Base-by-base conservation (phyloP, 1,139 yeast genomes). In the Hyphopichia pseudoburtonii region DNA sequence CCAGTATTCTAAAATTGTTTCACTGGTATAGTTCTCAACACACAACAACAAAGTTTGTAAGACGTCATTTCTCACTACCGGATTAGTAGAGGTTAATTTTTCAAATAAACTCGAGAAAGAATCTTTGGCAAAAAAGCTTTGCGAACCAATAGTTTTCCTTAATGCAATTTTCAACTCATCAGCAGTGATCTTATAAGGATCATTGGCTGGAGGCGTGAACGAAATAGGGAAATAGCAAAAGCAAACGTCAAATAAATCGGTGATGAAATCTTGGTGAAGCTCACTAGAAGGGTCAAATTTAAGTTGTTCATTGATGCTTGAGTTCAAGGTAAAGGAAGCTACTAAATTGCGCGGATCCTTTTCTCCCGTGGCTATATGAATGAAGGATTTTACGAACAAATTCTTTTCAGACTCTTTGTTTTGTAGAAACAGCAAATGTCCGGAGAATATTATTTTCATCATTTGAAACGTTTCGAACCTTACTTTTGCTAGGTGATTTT, bases 181-280 rank as follows among this genome's bases (percentile, higher is more conserved):
- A 2, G 89, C 77, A 0, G 95, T 80, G 43, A 89, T 86, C 43
- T 82, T 80, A 56, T 89, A 88, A 0, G 96, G 96, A 57, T 90
- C 96, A 54, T 86, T 83, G 41, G 85, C 80, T 1, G 97, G 96
- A 2, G 98, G 97, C 42, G 82, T 83, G 62, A 94, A 94, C 1
- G 97, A 86, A 36, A 94, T 90, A 4, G 99, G 99, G 63, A 90
- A 94, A 63, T 94, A 94, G 59, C 98, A 92, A 56, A 92, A 92
- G 28, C 89, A 73, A 26, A 86, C 80, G 56, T 94, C 98, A 54
- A 90, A 92, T 41, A 92, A 60, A 19, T 86, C 88, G 25, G 60
- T 56, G 30, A 69, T 41, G 36, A 52, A 57, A 34, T 50, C 56
- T 38, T 58, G 56, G 38, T 68, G 69, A n/a, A 51, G 45, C 43